Evolutionary conservation across 2,329 filamentous ascomycete genomes (phyloP).

Genomic region (Zymoseptoria pseudotritici): DNA sequence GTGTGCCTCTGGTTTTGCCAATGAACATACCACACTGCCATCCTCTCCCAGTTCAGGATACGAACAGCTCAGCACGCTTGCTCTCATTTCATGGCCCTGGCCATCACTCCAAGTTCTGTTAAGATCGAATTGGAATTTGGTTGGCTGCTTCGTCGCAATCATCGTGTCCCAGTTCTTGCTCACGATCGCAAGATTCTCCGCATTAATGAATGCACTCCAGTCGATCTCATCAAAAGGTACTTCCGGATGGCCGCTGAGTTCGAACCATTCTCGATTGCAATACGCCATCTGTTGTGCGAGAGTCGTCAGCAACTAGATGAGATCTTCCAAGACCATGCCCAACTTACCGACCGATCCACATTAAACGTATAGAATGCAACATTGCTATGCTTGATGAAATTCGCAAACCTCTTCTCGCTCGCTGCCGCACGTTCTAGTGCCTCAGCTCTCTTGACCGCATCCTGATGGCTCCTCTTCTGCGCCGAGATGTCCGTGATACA

Average conservation of each 20-base stretch:
- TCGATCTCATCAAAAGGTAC: slow-evolving; percentile 35
- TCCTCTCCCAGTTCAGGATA: slow-evolving; percentile 23
- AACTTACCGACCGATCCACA: slow-evolving; percentile 3
- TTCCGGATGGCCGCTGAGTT: slow-evolving; percentile 39
- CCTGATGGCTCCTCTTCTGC: slow-evolving; percentile 23
- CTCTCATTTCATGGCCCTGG: slow-evolving; percentile 11
- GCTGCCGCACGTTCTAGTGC: slow-evolving; percentile 33
- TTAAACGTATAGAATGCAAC: slow-evolving; percentile 27
- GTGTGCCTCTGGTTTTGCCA: too few species aligned
- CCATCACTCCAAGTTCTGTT: slow-evolving; percentile 22
- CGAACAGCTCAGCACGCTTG: slow-evolving; percentile 12
- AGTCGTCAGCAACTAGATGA: not conserved
- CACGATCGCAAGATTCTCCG: slow-evolving; percentile 5
- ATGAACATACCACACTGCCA: slow-evolving; percentile 24
- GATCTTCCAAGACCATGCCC: not conserved
- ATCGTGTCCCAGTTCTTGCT: slow-evolving; percentile 4
- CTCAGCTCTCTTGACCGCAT: slow-evolving; percentile 35
- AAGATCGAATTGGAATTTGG: slow-evolving; percentile 38
- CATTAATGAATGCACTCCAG: slow-evolving; percentile 30
- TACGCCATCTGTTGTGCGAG: slow-evolving; percentile 29
- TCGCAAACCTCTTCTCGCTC: slow-evolving; percentile 28
- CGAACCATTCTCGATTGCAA: slow-evolving; percentile 41
- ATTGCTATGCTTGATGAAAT: slow-evolving; percentile 28
- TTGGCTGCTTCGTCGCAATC: slow-evolving; percentile 19
- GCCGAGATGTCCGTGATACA: slow-evolving; percentile 21